These are phyloP conservation scores for Leptoxyphium fumago DNA, from an alignment of 2,329 filamentous ascomycete species.

Conservation along the genomic window DNA sequence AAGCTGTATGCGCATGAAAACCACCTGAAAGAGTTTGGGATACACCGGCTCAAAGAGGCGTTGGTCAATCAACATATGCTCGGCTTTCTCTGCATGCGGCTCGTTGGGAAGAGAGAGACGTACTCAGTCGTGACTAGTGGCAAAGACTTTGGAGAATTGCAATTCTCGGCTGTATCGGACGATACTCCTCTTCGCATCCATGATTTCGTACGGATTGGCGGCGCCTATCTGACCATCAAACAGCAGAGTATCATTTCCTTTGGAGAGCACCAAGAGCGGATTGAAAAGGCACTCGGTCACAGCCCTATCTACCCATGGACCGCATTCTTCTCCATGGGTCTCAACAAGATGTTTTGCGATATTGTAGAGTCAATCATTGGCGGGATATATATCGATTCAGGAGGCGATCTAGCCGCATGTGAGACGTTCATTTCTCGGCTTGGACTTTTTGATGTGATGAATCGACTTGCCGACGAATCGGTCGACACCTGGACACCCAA, in stretches of 20 bases:
- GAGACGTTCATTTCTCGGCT: conserved; percentile 44
- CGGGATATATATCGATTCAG: conserved; percentile 67
- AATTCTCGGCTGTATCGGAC: conserved; percentile 1
- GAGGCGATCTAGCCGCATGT: conserved; percentile 46
- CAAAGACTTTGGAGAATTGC: conserved; percentile 1
- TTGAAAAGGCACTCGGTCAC: conserved; percentile 37
- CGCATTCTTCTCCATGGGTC: conserved; percentile 47
- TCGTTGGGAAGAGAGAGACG: conserved; percentile 23
- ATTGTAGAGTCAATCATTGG: conserved; percentile 68
- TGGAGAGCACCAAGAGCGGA: conserved; percentile 29
- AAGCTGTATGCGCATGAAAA: conserved; percentile 41
- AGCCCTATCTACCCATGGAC: conserved; percentile 61
- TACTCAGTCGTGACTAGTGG: conserved; percentile 9
- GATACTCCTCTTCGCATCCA: conserved; percentile 9
- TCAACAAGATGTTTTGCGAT: conserved; percentile 71
- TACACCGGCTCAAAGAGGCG: conserved; percentile 64
- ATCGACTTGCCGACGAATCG: conserved; percentile 39
- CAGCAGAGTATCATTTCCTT: conserved; percentile 32
- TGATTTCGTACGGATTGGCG: conserved; percentile 17
- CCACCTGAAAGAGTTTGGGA: conserved; percentile 39
- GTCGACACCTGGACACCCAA: conserved; percentile 49
- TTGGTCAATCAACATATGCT: conserved; percentile 71
- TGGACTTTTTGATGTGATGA: conserved; percentile 50
- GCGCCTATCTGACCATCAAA: conserved; percentile 35
- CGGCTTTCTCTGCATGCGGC: conserved; percentile 57